These are phyloP conservation scores for Aspergillus calidoustus DNA, from an alignment of 2,329 filamentous ascomycete genomes.

Conservation along the genomic window DNA sequence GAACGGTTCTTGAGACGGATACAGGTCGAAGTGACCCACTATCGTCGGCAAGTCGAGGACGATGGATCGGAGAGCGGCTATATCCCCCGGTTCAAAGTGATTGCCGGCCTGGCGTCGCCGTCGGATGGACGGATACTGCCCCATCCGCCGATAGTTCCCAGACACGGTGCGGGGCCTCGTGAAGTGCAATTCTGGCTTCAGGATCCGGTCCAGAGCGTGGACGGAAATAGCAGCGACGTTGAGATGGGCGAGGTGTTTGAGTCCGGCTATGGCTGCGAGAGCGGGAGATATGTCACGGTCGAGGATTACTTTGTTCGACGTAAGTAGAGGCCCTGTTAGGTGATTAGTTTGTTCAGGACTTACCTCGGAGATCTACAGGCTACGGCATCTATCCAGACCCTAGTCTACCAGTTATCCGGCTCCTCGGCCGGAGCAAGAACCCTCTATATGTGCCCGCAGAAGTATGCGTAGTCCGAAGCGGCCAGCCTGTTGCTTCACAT, in stretches of 20 bases:
- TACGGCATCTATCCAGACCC: slow-evolving; percentile 43
- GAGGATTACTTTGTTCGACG: slow-evolving; percentile 54
- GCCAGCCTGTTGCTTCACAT: slow-evolving; percentile 66
- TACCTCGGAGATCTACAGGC: slow-evolving; percentile 29
- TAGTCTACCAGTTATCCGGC: slow-evolving; percentile 65
- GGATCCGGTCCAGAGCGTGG: slow-evolving; percentile 15
- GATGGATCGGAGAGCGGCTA: slow-evolving; percentile 22
- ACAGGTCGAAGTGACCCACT: slow-evolving; percentile 48
- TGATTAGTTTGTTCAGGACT: not conserved
- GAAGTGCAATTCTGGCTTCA: slow-evolving; percentile 61
- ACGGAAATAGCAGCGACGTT: slow-evolving; percentile 23
- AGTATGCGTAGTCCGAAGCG: slow-evolving; percentile 64
- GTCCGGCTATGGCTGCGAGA: slow-evolving; percentile 36
- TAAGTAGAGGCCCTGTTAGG: slow-evolving; percentile 31
- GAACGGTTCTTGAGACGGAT: slow-evolving; percentile 46
- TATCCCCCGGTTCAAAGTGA: slow-evolving; percentile 50
- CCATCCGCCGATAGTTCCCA: slow-evolving; percentile 42
- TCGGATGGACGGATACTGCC: slow-evolving; percentile 39
- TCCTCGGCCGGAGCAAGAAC: slow-evolving; percentile 58
- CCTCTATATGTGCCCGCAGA: slow-evolving; percentile 71
- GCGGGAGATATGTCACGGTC: slow-evolving; percentile 56
- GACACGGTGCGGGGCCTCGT: slow-evolving; percentile 53
- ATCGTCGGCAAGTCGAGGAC: slow-evolving; percentile 36
- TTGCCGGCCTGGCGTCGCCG: slow-evolving; percentile 49
- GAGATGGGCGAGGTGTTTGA: slow-evolving; percentile 34